Evolutionary conservation across 306 rosid genomes (phyloP).

Genomic region (Lathyrus tuberosus): DNA sequence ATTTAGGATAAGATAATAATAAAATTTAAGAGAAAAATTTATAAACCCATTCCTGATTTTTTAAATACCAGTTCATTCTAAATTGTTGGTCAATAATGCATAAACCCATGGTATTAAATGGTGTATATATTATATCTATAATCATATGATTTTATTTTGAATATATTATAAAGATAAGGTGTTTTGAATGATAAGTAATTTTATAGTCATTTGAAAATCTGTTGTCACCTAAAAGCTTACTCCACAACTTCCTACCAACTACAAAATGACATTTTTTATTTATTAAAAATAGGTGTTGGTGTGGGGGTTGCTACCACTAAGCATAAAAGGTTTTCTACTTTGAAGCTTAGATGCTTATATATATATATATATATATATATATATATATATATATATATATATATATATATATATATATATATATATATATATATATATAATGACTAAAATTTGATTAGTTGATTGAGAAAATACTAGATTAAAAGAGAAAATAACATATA

Average conservation of each 20-base stretch:
- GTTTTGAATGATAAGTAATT: background rate
- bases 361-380: too few relatives aligned
- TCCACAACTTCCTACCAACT: slow-evolving; percentile 43
- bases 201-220: background rate
- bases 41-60: too few relatives aligned
- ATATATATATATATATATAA: background rate
- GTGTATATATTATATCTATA: too few relatives aligned
- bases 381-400: too few relatives aligned
- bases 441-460: background rate
- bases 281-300: slow-evolving; percentile 32
- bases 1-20: too few relatives aligned
- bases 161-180: background rate
- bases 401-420: too few relatives aligned
- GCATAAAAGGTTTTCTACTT: background rate
- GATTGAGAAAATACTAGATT: background rate
- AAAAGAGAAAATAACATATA: background rate
- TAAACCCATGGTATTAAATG: too few relatives aligned
- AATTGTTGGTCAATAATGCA: too few relatives aligned
- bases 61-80: too few relatives aligned
- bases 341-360: background rate
- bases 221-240: slow-evolving; percentile 20
- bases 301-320: slow-evolving; percentile 35
- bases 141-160: background rate
- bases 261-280: slow-evolving; percentile 7
- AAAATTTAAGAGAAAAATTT: too few relatives aligned